phyloP scores from a whole-genome alignment of 495 filamentous ascomycete genomes.

The Xylaria longipes region DNA sequence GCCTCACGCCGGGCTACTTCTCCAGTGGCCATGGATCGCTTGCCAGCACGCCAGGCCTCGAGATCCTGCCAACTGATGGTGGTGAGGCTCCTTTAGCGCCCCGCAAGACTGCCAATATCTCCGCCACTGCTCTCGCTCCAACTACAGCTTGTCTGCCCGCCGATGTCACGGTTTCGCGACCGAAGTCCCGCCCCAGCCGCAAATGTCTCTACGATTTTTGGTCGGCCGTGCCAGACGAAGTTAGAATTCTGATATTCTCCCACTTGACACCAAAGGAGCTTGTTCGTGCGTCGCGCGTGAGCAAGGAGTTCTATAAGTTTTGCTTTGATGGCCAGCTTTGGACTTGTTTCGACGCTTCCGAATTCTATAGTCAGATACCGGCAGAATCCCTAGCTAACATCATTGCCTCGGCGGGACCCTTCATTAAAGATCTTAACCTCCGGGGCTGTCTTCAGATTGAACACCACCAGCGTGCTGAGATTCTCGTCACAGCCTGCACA shows the following conservation, averaged over 20 bases:
- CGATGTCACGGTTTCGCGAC: conserved; percentile 55
- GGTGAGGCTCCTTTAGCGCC: conserved; percentile 44
- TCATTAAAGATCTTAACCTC: conserved; percentile 86
- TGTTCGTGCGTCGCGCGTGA: conserved; percentile 80
- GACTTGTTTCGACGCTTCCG: conserved; percentile 80
- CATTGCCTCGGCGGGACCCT: conserved; percentile 83
- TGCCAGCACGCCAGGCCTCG: conserved; percentile 51
- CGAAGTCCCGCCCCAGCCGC: conserved; percentile 41
- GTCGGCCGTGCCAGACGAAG: conserved; percentile 79
- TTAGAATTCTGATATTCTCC: conserved; percentile 77
- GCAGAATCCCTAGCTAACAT: conserved; percentile 83
- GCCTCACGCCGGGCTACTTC: conserved; percentile 26
- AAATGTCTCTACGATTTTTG: conserved; percentile 72
- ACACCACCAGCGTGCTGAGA: conserved; percentile 77
- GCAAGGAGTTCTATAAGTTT: conserved; percentile 78
- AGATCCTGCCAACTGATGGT: conserved; percentile 42
- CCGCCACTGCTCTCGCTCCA: conserved; percentile 35
- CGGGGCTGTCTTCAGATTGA: conserved; percentile 69
- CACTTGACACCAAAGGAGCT: conserved; percentile 83
- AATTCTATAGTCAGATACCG: conserved; percentile 87
- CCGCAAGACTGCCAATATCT: conserved; percentile 41
- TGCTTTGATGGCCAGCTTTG: conserved; percentile 97
- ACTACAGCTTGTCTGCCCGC: conserved; percentile 67
- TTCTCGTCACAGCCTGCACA: conserved; percentile 77
- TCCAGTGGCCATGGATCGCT: conserved; percentile 27